These are phyloP conservation scores for Aegilops bicornis DNA, from an alignment of 176 grass and related monocot genomes.

Conservation along the genomic window DNA sequence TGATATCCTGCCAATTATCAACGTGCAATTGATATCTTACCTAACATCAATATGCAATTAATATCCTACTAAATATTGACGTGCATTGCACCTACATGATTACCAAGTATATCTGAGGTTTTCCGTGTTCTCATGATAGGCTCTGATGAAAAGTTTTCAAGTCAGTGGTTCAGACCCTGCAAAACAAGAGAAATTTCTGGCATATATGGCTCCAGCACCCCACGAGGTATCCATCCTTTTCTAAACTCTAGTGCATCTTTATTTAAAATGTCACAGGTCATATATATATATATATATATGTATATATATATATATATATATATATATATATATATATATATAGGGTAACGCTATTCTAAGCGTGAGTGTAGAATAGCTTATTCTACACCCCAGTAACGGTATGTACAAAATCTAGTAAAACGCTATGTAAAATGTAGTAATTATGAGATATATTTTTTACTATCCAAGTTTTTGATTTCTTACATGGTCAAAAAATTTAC, in stretches of 20 bases:
- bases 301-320: too few species aligned
- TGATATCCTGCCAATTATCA: too few species aligned
- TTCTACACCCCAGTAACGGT: too few species aligned
- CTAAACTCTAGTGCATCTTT: background rate
- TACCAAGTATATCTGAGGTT: slow-evolving; percentile 13
- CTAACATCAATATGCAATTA: background rate
- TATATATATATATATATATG: background rate
- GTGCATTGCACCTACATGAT: background rate
- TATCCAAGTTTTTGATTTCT: too few species aligned
- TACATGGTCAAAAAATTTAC: too few species aligned
- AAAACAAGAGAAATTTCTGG: slow-evolving; percentile 87
- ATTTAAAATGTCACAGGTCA: background rate
- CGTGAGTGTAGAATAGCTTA: too few species aligned
- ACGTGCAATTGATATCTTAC: background rate
- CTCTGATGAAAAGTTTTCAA: slow-evolving; percentile 97
- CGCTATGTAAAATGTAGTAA: too few species aligned
- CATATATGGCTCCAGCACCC: slow-evolving; percentile 85
- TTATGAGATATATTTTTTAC: too few species aligned
- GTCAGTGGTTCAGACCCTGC: slow-evolving; percentile 74
- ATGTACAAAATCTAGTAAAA: too few species aligned
- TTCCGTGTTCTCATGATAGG: slow-evolving; percentile 48
- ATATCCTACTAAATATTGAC: background rate
- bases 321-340: too few species aligned
- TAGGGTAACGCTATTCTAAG: too few species aligned
- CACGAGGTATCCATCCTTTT: slow-evolving; percentile 60